phyloP scores from a whole-genome alignment of 148 eudicot genomes.

The Camellia lanceoleosa region DNA sequence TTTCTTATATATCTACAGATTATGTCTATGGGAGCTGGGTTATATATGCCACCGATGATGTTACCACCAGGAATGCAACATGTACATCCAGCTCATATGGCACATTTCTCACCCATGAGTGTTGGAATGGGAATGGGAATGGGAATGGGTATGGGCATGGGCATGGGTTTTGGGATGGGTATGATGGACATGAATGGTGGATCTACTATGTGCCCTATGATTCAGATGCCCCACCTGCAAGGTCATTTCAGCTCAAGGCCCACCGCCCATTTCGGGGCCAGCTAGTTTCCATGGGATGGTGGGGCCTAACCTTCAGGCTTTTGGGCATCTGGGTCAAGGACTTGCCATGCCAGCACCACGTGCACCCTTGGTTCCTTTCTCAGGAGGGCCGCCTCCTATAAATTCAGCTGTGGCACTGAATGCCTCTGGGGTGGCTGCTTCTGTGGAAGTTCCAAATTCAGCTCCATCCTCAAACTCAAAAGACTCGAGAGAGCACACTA shows the following conservation, averaged over 20 bases:
- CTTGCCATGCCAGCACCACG: conserved; percentile 43
- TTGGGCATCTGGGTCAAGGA: conserved; percentile 61
- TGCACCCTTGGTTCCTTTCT: conserved; percentile 32
- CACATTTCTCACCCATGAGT: conserved; percentile 68
- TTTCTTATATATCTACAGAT: conserved; percentile 44
- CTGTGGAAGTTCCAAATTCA: conserved; percentile 28
- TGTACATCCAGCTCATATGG: conserved; percentile 64
- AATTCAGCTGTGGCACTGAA: conserved; percentile 30
- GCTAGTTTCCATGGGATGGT: conserved; percentile 47
- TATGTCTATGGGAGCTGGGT: conserved; percentile 88
- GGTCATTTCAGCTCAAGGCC: conserved; percentile 40
- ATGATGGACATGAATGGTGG: conserved; percentile 61
- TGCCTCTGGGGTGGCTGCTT: conserved; percentile 27
- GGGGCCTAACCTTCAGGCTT: conserved; percentile 44
- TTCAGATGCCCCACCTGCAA: conserved; percentile 47
- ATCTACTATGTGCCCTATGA: conserved; percentile 36
- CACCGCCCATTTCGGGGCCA: conserved; percentile 26
- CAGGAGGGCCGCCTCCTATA: conserved; percentile 27
- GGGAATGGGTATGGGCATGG: conserved; percentile 48
- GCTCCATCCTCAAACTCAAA: conserved; percentile 30
- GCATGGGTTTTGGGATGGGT: conserved; percentile 67
- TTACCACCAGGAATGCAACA: conserved; percentile 72
- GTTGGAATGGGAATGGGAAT: conserved; percentile 50
- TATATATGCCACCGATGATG: conserved; percentile 94
- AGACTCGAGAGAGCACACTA: conserved; percentile 19